Percentiles rank a stretch among this genome's conserved stretches.
These are phyloP conservation scores for Gossypium lobatum DNA, from an alignment of 441 rosid genomes.

Conservation along the genomic window DNA sequence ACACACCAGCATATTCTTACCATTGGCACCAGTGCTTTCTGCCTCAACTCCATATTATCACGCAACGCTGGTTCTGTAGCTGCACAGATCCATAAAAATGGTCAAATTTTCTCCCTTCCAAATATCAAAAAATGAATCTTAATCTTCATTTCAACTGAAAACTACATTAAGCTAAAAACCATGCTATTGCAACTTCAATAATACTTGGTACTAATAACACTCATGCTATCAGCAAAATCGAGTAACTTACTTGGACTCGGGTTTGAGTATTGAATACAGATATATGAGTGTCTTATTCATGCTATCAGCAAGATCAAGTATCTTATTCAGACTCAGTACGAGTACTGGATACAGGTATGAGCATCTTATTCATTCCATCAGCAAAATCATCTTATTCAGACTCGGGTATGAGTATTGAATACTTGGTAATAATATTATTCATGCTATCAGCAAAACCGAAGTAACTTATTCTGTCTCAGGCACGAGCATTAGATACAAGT, in stretches of 20 bases:
- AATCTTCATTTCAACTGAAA: neutral
- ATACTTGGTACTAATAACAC: too few relatives aligned
- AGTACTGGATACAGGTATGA: too few relatives aligned
- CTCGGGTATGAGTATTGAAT: too few relatives aligned
- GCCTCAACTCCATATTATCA: slow-evolving; percentile 55
- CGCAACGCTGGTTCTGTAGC: slow-evolving; percentile 59
- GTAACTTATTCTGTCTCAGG: too few relatives aligned
- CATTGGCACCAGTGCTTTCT: slow-evolving; percentile 55
- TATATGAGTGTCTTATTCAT: neutral
- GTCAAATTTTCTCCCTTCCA: neutral
- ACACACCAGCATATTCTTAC: slow-evolving; percentile 22
- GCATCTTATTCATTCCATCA: too few relatives aligned
- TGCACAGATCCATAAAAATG: slow-evolving; percentile 28
- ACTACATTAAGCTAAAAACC: neutral
- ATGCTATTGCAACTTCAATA: neutral
- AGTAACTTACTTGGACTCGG: neutral
- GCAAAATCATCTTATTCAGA: too few relatives aligned
- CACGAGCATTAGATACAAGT: too few relatives aligned
- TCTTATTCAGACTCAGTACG: too few relatives aligned
- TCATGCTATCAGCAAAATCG: too few relatives aligned
- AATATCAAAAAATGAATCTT: neutral
- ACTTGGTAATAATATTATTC: too few relatives aligned
- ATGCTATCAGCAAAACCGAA: too few relatives aligned
- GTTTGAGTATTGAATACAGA: neutral
- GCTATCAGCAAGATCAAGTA: neutral